Base-by-base conservation (phyloP, 345 rosid species). In the Dovyalis caffra region DNA sequence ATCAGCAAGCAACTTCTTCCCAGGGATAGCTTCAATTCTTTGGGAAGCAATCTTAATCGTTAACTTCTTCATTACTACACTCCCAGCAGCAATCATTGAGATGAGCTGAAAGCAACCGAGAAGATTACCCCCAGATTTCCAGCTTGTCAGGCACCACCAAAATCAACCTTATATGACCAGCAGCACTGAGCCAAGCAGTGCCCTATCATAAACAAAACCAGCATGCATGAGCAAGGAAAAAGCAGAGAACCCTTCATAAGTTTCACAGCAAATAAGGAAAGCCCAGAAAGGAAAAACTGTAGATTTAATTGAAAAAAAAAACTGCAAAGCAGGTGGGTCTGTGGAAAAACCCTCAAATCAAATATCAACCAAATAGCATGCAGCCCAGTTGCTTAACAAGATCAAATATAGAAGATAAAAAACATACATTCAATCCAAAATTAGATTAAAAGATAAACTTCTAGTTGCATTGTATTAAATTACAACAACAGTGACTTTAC, bases 31-130 rank as follows among this genome's bases (percentile, higher is more conserved):
- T 74, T 85, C 85, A 67, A 78, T 28, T 6, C 80, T 83, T 72
- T 80, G 85, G 66, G 81, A 66, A 9, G 92, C 76, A 70, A 90
- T 81, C 76, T 90, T 94, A 58, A 88, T 85, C 81, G 81, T 92
- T 77, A 94, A 63, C 32, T 81, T 81, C 82, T 83, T 77, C 5
- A 81, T 65, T 6, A 76, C 77, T 66, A 86, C 81, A 72, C 81
- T 66, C 69, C 82, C 83, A 0, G 89, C 63, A 73, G 85, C 77
- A 47, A 81, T 83, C 89, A 84, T 81, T 69, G 40, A 83, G 83
- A 72, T 29, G n/a, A 66, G 68, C 45, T 37, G 40, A 69, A 74
- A 64, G 72, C 60, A 49, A 43, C 78, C 11, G 63, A 25, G 26
- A 49, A 15, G 14, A 35, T 73, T 33, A 61, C 11, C 65, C 28